phyloP scores from a whole-genome alignment of 495 filamentous ascomycete genomes.

The Penicillium simplicissimum region DNA sequence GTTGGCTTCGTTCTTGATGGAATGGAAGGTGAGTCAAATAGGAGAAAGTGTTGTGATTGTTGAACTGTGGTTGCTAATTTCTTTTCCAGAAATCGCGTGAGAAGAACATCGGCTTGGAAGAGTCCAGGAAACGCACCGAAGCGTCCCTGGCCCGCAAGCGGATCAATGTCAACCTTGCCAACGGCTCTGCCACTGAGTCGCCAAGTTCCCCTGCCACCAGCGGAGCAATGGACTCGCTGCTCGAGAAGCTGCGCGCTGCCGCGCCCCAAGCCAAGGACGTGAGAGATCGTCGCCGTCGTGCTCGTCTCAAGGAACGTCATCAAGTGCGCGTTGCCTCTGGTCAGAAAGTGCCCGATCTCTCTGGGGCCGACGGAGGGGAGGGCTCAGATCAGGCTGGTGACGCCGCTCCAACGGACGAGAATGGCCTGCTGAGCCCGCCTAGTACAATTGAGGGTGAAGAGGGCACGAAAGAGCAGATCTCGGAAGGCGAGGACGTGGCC shows the following conservation, averaged over 20 bases:
- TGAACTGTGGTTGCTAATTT: background rate
- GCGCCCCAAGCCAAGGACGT: slow-evolving; percentile 86
- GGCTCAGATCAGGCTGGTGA: slow-evolving; percentile 28
- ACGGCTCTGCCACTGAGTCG: slow-evolving; percentile 39
- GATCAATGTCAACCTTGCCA: slow-evolving; percentile 60
- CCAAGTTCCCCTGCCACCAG: slow-evolving; percentile 72
- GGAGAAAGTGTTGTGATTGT: background rate
- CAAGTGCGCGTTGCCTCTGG: slow-evolving; percentile 89
- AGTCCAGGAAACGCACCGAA: slow-evolving; percentile 80
- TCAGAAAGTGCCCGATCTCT: slow-evolving; percentile 73
- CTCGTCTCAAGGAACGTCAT: slow-evolving; percentile 85
- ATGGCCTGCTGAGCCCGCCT: slow-evolving; percentile 43
- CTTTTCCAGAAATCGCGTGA: slow-evolving; percentile 71
- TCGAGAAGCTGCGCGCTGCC: slow-evolving; percentile 92
- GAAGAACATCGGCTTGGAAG: slow-evolving; percentile 87
- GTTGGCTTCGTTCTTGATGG: slow-evolving; percentile 83
- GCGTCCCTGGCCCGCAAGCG: slow-evolving; percentile 88
- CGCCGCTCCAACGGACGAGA: slow-evolving; percentile 28
- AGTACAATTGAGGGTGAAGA: slow-evolving; percentile 41
- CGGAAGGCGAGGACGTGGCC: slow-evolving; percentile 72
- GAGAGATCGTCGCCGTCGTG: slow-evolving; percentile 82
- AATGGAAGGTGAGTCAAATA: slow-evolving; percentile 74
- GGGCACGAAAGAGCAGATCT: slow-evolving; percentile 44
- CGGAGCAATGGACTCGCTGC: slow-evolving; percentile 94
- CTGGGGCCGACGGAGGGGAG: slow-evolving; percentile 44